These are phyloP conservation scores for Rugosomyces carneus DNA, from an alignment of 1,284 basidiomycete species.

Conservation along the genomic window DNA sequence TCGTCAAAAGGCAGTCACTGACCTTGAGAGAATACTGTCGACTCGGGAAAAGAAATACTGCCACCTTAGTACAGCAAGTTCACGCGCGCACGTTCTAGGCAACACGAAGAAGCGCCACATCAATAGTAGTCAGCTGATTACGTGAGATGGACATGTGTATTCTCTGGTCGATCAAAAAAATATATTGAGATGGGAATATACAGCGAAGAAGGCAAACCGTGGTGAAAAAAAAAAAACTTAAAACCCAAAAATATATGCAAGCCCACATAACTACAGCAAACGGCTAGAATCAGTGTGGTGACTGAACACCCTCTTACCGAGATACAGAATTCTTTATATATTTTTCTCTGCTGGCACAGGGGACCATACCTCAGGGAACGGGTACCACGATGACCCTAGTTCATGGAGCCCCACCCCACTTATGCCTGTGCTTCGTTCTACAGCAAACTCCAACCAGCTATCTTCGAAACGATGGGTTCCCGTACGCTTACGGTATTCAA, in stretches of 20 bases:
- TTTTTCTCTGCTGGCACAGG: conserved; percentile 10
- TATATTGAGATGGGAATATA: neutral
- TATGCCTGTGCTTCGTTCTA: conserved; percentile 19
- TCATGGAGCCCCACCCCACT: conserved; percentile 17
- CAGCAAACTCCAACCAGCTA: conserved; percentile 31
- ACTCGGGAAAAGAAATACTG: neutral
- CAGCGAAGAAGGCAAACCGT: neutral
- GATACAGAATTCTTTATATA: neutral
- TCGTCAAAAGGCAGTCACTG: neutral
- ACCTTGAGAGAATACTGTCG: neutral
- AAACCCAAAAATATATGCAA: neutral
- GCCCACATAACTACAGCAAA: neutral
- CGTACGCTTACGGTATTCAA: conserved; percentile 31
- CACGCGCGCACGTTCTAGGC: neutral
- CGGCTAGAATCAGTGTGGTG: too few species aligned
- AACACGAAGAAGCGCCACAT: neutral
- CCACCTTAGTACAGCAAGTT: too few species aligned
- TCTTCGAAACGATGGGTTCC: conserved; percentile 33
- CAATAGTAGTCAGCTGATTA: neutral
- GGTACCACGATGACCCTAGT: conserved; percentile 24
- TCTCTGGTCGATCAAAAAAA: neutral
- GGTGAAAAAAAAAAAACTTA: neutral
- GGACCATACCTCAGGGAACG: conserved; percentile 26
- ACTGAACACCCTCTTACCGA: neutral
- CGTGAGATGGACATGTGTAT: neutral